These are phyloP conservation scores for Psilocybe azurescens DNA, from an alignment of 768 basidiomycete species.

Conservation along the genomic window DNA sequence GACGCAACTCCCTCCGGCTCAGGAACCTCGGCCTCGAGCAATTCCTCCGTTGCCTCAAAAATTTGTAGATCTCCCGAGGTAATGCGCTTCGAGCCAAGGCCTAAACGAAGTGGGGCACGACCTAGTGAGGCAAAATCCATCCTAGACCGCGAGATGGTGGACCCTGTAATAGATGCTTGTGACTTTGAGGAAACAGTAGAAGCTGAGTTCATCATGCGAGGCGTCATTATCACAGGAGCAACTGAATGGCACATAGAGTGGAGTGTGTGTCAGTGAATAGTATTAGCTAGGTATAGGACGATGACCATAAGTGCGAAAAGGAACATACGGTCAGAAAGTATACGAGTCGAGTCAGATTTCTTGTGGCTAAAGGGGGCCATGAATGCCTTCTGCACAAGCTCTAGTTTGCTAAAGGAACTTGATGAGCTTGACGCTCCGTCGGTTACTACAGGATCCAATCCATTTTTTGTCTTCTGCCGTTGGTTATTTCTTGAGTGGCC, in stretches of 20 bases:
- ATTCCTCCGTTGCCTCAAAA: constrained; percentile 80
- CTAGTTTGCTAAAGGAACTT: constrained; percentile 52
- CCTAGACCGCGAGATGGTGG: constrained; percentile 41
- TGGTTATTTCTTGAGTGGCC: constrained; percentile 36
- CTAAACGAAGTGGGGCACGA: constrained; percentile 75
- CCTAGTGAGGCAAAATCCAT: constrained; percentile 82
- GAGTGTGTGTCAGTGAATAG: constrained; percentile 1
- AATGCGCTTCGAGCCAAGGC: constrained; percentile 66
- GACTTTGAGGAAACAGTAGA: constrained; percentile 67
- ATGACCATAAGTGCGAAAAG: constrained; percentile 5
- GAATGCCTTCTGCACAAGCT: constrained; percentile 71
- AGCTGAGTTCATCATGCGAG: constrained; percentile 76
- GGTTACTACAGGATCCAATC: constrained; percentile 42
- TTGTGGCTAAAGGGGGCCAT: constrained; percentile 73
- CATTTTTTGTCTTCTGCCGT: constrained; percentile 44
- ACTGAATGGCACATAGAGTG: constrained; percentile 45
- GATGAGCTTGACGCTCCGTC: constrained; percentile 33
- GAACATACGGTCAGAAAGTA: constrained; percentile 75
- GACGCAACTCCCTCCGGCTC: constrained; percentile 74
- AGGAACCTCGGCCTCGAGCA: constrained; percentile 73
- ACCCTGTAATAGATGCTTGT: constrained; percentile 35
- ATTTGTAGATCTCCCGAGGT: constrained; percentile 87
- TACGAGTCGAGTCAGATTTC: constrained; percentile 72
- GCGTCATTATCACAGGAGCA: constrained; percentile 91
- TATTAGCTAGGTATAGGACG: constrained; percentile 2